Evolutionary conservation across 2,329 filamentous ascomycete species (phyloP), one percentile per base, ranked within the genome.

Genomic region (Trichoderma hamatum): DNA sequence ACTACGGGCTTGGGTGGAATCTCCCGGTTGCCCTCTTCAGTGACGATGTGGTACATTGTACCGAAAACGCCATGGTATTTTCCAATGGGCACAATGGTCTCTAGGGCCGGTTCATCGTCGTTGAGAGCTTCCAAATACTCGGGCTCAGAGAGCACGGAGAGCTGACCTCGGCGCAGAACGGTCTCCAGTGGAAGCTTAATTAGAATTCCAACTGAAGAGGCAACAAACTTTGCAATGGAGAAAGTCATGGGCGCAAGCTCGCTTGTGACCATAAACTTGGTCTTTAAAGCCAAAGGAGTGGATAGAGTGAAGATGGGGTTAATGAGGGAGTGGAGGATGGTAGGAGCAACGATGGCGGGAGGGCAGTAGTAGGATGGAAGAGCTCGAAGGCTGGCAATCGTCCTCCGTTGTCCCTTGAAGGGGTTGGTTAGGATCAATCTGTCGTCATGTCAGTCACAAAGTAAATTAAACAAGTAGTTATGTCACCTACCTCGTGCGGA

Each of bases 151-250:
- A 93, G 84, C 1, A 93, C 89, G 1, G 90, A 85, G 70, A 96
- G 90, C 79, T 99, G 96, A 5, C 93, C 95, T 70, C 96, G 89
- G 59, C 96, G 90, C 9, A 98, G 86, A 19, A 97, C 92, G 0
- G 95, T 98, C 80, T 99, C 96, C 5, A 98, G 84, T 0, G 96
- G 96, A 14, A 98, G 88, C 76, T 95, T 94, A 73, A 97, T 80
- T 74, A 96, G 92, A 36, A 98, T 87, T 60, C 97, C 94, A 2
- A 89, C 85, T 0, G 90, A 89, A 2, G 92, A 94, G 16, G 92
- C 89, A 73, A 92, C 84, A 80, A 98, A 97, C 65, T 92, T 92
- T 75, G 89, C 89, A 56, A 97, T 78, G 24, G 91, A 93, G 83
- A 96, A 98, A 16, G 92, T 87, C 54, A 89, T 89, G 0, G 96